Conservation (phyloP, 305 asterid genomes). For the Euphrasia arctica region DNA sequence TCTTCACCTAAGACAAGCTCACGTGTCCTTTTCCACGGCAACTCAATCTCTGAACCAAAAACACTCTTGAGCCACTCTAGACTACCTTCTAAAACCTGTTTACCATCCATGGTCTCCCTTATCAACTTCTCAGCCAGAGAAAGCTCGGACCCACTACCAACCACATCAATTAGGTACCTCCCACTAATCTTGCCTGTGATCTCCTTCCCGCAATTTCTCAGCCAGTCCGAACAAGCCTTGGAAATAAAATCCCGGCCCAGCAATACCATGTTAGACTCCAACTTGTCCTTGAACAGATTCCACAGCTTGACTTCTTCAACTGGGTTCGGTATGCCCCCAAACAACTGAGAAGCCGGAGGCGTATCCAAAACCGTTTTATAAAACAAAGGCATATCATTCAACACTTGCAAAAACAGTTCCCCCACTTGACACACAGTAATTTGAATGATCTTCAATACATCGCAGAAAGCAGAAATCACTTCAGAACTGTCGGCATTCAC, state of each 20-base stretch:
- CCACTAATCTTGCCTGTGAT: slow-evolving; percentile 73
- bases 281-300: slow-evolving; percentile 76
- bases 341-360: slow-evolving; percentile 98
- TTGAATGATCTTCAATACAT: slow-evolving; percentile 81
- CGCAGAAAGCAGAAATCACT: slow-evolving; percentile 80
- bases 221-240: slow-evolving; percentile 85
- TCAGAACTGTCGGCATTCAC: slow-evolving; percentile 57
- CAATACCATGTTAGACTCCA: slow-evolving; percentile 74
- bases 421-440: slow-evolving; percentile 93
- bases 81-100: slow-evolving; percentile 91
- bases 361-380: slow-evolving; percentile 77
- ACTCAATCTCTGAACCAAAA: slow-evolving; percentile 95
- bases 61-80: slow-evolving; percentile 97
- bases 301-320: slow-evolving; percentile 90
- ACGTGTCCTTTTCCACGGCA: slow-evolving; percentile 92
- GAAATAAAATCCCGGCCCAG: slow-evolving; percentile 68
- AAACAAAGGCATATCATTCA: slow-evolving; percentile 91
- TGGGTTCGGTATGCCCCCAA: slow-evolving; percentile 96
- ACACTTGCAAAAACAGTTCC: slow-evolving; percentile 84
- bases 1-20: slow-evolving; percentile 98
- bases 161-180: slow-evolving; percentile 74
- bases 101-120: slow-evolving; percentile 88
- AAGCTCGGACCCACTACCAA: slow-evolving; percentile 83
- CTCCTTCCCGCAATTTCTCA: slow-evolving; percentile 90
- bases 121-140: slow-evolving; percentile 85